Evolutionary conservation across 169 alveolate species (phyloP).

Genomic region (Plasmodium coatneyi): DNA sequence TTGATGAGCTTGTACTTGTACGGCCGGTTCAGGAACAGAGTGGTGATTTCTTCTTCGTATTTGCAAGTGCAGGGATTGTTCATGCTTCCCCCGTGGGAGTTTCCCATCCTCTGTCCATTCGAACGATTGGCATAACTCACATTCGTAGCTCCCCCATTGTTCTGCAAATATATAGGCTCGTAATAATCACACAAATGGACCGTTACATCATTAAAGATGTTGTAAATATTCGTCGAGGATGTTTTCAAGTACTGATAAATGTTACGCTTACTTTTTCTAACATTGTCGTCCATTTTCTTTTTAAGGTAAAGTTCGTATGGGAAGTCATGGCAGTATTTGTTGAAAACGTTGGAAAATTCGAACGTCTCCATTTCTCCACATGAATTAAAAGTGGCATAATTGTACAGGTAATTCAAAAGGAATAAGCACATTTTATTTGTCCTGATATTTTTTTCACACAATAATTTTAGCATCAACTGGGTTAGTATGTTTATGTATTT

Average conservation of each 20-base stretch:
- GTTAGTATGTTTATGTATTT: constrained; percentile 31
- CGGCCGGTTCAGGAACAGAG: constrained; percentile 34
- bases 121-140: neutral
- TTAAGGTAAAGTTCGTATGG: constrained; percentile 53
- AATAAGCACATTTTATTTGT: constrained; percentile 66
- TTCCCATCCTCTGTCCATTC: neutral
- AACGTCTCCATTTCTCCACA: constrained; percentile 25
- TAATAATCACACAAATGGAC: constrained; percentile 59
- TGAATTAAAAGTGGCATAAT: constrained; percentile 51
- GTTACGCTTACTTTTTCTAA: constrained; percentile 64
- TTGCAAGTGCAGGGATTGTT: constrained; percentile 17
- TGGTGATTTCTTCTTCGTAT: constrained; percentile 67
- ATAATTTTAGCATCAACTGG: constrained; percentile 50
- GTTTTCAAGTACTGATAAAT: constrained; percentile 49
- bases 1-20: constrained; percentile 37
- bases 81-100: neutral
- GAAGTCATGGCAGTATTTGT: constrained; percentile 68
- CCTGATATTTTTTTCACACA: constrained; percentile 66
- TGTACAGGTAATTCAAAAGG: constrained; percentile 48
- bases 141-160: neutral
- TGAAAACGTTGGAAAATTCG: constrained; percentile 24
- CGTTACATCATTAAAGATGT: constrained; percentile 48
- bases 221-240: constrained; percentile 15
- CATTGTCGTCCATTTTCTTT: constrained; percentile 64
- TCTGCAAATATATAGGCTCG: constrained; percentile 49